Conservation (phyloP, 768 basidiomycete genomes). For the Serendipita indica region DNA sequence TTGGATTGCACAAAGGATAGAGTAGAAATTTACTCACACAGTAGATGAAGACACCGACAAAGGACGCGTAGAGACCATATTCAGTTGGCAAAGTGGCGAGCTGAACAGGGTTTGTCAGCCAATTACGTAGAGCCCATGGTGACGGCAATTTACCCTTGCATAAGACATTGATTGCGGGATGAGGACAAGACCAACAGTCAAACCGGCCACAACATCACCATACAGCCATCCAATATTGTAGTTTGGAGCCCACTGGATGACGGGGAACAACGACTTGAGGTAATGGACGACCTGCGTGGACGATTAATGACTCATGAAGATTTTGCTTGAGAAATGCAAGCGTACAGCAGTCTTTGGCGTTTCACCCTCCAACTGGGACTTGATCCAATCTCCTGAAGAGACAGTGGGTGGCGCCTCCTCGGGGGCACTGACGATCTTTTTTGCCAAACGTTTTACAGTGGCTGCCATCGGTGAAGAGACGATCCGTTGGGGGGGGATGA, state of each 20-base stretch:
- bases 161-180: conserved; percentile 93
- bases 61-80: conserved; percentile 90
- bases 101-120: conserved; percentile 28
- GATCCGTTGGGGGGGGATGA: neutral
- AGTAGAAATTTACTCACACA: conserved; percentile 36
- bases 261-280: conserved; percentile 64
- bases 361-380: conserved; percentile 33
- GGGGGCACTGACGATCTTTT: conserved; percentile 44
- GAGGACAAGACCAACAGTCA: conserved; percentile 90
- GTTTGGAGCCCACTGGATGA: conserved; percentile 68
- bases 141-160: conserved; percentile 37
- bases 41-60: conserved; percentile 74
- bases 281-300: conserved; percentile 42
- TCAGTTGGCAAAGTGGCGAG: conserved; percentile 66
- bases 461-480: neutral
- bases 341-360: conserved; percentile 30
- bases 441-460: conserved; percentile 18
- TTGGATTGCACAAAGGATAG: neutral
- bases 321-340: neutral
- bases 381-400: conserved; percentile 42
- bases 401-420: conserved; percentile 45
- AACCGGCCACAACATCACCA: conserved; percentile 77
- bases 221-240: conserved; percentile 50
- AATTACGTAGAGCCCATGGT: neutral
- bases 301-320: conserved; percentile 10